Base-by-base conservation (phyloP, 805 yeast species). In the Cyberlindnera americana region DNA sequence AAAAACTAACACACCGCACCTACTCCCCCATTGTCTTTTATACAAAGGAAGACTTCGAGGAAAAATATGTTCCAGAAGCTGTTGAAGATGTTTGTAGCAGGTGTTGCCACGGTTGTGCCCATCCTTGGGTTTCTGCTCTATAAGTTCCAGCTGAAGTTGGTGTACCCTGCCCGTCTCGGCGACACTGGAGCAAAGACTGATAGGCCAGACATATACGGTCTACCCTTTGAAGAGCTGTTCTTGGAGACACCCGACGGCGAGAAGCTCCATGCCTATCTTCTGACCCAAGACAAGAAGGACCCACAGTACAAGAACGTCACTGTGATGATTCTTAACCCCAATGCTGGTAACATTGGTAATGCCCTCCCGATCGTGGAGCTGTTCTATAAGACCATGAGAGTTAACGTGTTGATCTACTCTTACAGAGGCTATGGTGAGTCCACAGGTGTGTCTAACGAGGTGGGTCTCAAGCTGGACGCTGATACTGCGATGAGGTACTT, bases 291-390 rank as follows among this genome's bases (percentile, higher is more conserved):
- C 43, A 50, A 57, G 5, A 48, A 51, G 11, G 43, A 54, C 4
- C 52, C 66, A 4, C 47, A 41, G 16, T 74, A 78, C 41, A 61
- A 71, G 23, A 69, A 75, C 47, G 84, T 82, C 48, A 86, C 97
- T 0, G 73, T 91, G 10, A 54, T 93, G 19, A 72, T 93, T 16
- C 69, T 90, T 37, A 80, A 89, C 35, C 98, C 98, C 5, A 91
- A 91, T 62, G 97, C 97, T 2, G 98, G 98, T 5, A 91, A 93
- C 59, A 91, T 91, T 48, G 98, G 98, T 14, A 88, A 87, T 56
- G 81, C 84, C 21, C 65, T 91, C 34, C 96, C 96, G 2, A 75
- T 88, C 8, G 95, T 85, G 3, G 70, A 80, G 34, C 60, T 82
- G 9, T 78, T 90, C 46, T 85, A 77, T 61, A 63, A 69, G 35